A percentile compares a stretch with the other conserved stretches of the same genome.
phyloP scores from a whole-genome alignment of 345 rosid genomes.

The Mallotus nudiflorus region DNA sequence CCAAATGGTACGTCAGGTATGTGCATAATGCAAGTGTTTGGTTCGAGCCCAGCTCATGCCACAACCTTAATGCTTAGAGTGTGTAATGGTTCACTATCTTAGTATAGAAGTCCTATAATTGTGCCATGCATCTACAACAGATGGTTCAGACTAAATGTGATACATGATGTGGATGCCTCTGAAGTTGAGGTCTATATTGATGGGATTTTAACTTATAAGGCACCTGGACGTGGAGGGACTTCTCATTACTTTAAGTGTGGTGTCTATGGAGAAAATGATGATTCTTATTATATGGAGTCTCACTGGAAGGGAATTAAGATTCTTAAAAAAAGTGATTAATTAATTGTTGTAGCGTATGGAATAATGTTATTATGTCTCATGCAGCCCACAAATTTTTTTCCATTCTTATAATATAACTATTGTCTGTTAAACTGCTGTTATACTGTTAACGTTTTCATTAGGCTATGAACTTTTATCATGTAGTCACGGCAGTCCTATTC shows the following conservation, averaged over 20 bases:
- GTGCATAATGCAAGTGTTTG: slow-evolving; percentile 38
- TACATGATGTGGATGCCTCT: slow-evolving; percentile 35
- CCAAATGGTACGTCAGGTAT: slow-evolving; percentile 33
- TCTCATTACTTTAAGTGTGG: slow-evolving; percentile 40
- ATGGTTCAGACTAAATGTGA: slow-evolving; percentile 42
- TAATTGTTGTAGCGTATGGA: no score
- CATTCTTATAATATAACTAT: no score
- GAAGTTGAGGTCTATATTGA: slow-evolving; percentile 31
- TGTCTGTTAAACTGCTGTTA: no score
- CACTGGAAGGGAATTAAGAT: slow-evolving; percentile 38
- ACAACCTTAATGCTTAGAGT: slow-evolving; percentile 29
- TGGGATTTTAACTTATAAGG: slow-evolving; percentile 22
- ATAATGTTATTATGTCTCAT: no score
- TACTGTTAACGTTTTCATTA: no score
- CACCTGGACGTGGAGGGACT: slow-evolving; percentile 32
- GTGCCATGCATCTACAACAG: slow-evolving; percentile 21
- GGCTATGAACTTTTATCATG: no score
- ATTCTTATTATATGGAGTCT: slow-evolving; percentile 41
- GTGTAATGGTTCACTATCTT: slow-evolving; percentile 34
- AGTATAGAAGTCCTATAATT: slow-evolving; percentile 21
- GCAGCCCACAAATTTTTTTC: no score
- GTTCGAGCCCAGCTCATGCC: slow-evolving; percentile 22
- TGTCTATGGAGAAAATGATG: slow-evolving; percentile 27
- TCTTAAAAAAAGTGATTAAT: slow-evolving; percentile 21
- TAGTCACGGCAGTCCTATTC: no score